Evolutionary conservation across 371 early-diverging fungal species (phyloP).

Genomic region (Mortierella sp.): DNA sequence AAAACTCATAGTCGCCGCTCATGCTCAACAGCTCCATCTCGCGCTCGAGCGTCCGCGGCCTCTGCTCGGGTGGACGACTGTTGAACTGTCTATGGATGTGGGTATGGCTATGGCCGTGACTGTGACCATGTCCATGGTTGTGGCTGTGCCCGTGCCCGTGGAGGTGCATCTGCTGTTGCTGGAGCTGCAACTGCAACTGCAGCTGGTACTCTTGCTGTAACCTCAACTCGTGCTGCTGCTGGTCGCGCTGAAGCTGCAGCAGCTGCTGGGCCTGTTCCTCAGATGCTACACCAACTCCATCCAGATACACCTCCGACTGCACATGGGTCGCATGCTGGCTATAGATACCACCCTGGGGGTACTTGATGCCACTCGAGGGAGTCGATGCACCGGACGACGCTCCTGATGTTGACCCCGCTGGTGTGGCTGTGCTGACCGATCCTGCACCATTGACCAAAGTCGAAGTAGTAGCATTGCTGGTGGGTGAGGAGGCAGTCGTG

Average conservation of each 20-base stretch:
- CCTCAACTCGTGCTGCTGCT: conserved; percentile 9
- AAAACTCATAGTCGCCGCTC: conserved; percentile 51
- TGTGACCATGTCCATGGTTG: background rate
- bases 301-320: conserved; percentile 13
- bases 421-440: background rate
- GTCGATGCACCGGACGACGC: conserved; percentile 31
- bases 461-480: background rate
- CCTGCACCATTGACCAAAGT: conserved; percentile 8
- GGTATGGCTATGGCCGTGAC: conserved; percentile 1
- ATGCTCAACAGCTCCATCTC: conserved; percentile 53
- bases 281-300: background rate
- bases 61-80: conserved; percentile 14
- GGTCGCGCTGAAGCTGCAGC: conserved; percentile 18
- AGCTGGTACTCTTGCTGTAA: conserved; percentile 17
- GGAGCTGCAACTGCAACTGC: background rate
- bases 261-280: conserved; percentile 28
- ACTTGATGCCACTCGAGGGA: conserved; percentile 14
- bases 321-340: conserved; percentile 17
- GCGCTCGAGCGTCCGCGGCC: conserved; percentile 40
- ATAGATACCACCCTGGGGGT: conserved; percentile 14
- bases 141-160: background rate
- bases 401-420: conserved; percentile 13
- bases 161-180: conserved; percentile 4
- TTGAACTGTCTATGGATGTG: conserved; percentile 14
- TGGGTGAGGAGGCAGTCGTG: background rate